These are phyloP conservation scores for Salix purpurea DNA, from an alignment of 345 rosid species.

Conservation along the genomic window DNA sequence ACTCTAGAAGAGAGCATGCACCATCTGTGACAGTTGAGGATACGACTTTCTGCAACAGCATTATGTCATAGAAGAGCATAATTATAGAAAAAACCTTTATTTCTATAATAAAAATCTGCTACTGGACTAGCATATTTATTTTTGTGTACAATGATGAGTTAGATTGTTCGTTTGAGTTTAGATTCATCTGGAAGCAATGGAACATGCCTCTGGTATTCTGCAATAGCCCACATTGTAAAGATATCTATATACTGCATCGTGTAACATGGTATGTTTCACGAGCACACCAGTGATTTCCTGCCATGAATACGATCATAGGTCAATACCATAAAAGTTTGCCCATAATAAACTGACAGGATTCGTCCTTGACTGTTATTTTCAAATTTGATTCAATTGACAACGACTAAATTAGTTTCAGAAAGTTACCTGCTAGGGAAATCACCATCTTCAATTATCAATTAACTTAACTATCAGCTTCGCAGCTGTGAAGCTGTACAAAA, in stretches of 20 bases:
- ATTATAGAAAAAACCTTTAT: too few species aligned
- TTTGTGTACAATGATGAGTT: not conserved
- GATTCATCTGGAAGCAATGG: not conserved
- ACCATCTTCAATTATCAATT: conserved; percentile 38
- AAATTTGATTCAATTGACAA: too few species aligned
- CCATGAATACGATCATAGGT: not conserved
- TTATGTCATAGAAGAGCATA: too few species aligned
- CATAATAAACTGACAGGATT: too few species aligned
- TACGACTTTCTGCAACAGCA: not conserved
- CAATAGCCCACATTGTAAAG: conserved; percentile 64
- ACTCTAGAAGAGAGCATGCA: not conserved
- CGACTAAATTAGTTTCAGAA: not conserved
- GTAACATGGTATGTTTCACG: conserved; percentile 71
- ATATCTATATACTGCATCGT: conserved; percentile 66
- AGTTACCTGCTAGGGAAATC: conserved; percentile 39
- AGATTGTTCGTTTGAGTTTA: not conserved
- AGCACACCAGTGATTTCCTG: conserved; percentile 76
- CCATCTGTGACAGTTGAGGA: not conserved
- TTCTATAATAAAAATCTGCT: too few species aligned
- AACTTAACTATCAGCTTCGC: conserved; percentile 30
- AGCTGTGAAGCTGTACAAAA: conserved; percentile 32
- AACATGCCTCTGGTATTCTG: conserved; percentile 45
- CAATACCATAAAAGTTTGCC: not conserved
- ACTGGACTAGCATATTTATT: too few species aligned
- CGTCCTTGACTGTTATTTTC: too few species aligned